phyloP scores from a whole-genome alignment of 345 rosid species.

The Brassica rapa region DNA sequence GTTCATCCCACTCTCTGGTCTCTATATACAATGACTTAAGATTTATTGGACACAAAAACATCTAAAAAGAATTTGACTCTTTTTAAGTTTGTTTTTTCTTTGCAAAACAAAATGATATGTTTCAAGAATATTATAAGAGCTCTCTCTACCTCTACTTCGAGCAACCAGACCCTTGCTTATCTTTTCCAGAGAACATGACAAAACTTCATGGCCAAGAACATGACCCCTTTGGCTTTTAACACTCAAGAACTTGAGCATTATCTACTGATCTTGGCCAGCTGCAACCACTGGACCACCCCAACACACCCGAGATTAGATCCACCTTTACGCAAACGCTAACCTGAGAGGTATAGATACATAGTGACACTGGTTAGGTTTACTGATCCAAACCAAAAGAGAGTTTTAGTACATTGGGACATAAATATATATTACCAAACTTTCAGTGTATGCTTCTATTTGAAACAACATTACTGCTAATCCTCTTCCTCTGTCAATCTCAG shows the following conservation, averaged over 20 bases:
- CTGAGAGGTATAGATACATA: constrained; percentile 43
- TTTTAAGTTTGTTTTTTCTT: constrained; percentile 1
- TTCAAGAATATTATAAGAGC: constrained; percentile 33
- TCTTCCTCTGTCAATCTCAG: constrained; percentile 85
- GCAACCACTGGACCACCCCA: constrained; percentile 95
- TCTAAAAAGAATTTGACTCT: constrained; percentile 43
- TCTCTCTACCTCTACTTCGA: constrained; percentile 40
- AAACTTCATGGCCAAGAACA: constrained; percentile 42
- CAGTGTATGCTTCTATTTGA: constrained; percentile 76
- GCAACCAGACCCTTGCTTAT: constrained; percentile 34
- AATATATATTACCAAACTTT: constrained; percentile 60
- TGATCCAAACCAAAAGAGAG: background rate
- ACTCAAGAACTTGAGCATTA: constrained; percentile 57
- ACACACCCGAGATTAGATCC: constrained; percentile 80
- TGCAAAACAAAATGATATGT: constrained; percentile 21
- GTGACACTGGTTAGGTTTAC: constrained; percentile 9
- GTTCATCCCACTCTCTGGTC: constrained; percentile 25
- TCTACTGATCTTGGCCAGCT: constrained; percentile 75
- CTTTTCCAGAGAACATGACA: constrained; percentile 33
- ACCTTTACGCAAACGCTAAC: constrained; percentile 71
- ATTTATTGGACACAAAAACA: constrained; percentile 35
- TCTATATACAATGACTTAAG: constrained; percentile 37
- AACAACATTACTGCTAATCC: constrained; percentile 92
- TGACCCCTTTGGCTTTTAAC: constrained; percentile 43
- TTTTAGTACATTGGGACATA: constrained; percentile 3